A percentile compares a stretch with the other conserved stretches of the same genome.
Conservation (phyloP, 1,284 basidiomycete genomes). For the Ceratobasidium sp. region DNA sequence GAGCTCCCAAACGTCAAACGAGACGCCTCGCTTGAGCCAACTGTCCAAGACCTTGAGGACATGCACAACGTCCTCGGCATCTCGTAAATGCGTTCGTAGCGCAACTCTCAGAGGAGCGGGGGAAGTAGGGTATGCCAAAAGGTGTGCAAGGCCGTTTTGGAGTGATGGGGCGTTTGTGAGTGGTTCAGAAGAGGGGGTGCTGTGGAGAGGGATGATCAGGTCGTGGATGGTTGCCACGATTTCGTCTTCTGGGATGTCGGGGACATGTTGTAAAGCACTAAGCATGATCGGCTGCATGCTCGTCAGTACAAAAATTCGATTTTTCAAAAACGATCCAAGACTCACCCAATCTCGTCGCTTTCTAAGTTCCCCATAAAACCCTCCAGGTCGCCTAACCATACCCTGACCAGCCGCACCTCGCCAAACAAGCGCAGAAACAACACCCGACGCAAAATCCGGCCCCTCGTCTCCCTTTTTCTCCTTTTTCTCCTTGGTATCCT, state of each 20-base stretch:
- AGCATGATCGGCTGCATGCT: slow-evolving; percentile 15
- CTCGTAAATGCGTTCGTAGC: slow-evolving; percentile 19
- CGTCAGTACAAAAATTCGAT: not conserved
- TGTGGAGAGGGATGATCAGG: slow-evolving; percentile 13
- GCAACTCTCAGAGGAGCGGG: slow-evolving; percentile 26
- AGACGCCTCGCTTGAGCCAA: slow-evolving; percentile 32
- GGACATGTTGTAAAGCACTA: slow-evolving; percentile 29
- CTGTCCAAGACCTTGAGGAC: slow-evolving; percentile 31
- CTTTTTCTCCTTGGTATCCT: not conserved
- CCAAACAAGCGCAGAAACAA: slow-evolving; percentile 30
- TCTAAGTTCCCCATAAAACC: slow-evolving; percentile 32
- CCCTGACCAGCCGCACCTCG: slow-evolving; percentile 35
- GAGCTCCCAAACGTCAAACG: slow-evolving; percentile 35
- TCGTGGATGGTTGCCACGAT: slow-evolving; percentile 27
- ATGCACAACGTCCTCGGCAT: slow-evolving; percentile 26
- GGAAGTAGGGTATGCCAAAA: slow-evolving; percentile 36
- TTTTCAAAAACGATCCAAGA: not conserved
- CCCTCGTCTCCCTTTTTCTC: slow-evolving; percentile 3
- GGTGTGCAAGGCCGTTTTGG: slow-evolving; percentile 26
- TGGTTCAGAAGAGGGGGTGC: not conserved
- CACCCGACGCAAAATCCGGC: slow-evolving; percentile 24
- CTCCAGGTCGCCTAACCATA: slow-evolving; percentile 16
- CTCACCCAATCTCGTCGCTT: slow-evolving; percentile 32
- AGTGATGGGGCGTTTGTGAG: slow-evolving; percentile 17
- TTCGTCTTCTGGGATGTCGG: slow-evolving; percentile 41